Evolutionary conservation across 2,329 filamentous ascomycete genomes (phyloP).

Genomic region (Anthostomella pinea): DNA sequence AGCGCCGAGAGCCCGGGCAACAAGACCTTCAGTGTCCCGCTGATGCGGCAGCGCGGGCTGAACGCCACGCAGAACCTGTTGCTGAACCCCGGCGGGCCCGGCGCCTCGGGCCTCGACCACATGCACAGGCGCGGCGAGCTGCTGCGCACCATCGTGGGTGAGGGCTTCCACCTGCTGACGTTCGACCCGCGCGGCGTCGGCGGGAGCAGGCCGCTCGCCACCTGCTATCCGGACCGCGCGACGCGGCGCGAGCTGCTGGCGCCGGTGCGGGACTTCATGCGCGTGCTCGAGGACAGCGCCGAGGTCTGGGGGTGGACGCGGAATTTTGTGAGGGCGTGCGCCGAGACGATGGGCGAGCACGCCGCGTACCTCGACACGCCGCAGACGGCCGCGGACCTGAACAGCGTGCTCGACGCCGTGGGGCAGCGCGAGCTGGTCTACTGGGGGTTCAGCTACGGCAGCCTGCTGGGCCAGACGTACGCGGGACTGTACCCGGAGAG

Average conservation of each 20-base stretch:
- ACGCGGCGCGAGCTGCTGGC: constrained; percentile 30
- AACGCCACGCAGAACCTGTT: constrained; percentile 43
- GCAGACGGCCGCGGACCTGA: constrained; percentile 51
- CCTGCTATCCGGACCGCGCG: constrained; percentile 38
- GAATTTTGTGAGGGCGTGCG: constrained; percentile 40
- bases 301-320: constrained; percentile 41
- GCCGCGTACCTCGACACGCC: constrained; percentile 47
- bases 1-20: constrained; percentile 28
- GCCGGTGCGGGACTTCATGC: constrained; percentile 20
- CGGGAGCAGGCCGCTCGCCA: constrained; percentile 32
- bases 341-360: constrained; percentile 44
- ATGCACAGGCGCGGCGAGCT: constrained; percentile 34
- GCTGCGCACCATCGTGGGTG: constrained; percentile 38
- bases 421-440: constrained; percentile 38
- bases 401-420: constrained; percentile 44
- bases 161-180: constrained; percentile 43
- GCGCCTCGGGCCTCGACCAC: constrained; percentile 40
- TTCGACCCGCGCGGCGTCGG: constrained; percentile 50
- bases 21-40: constrained; percentile 42
- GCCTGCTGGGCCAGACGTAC: constrained; percentile 39
- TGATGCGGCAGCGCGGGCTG: constrained; percentile 42
- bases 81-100: constrained; percentile 48
- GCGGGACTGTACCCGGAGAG: constrained; percentile 36
- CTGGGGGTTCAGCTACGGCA: constrained; percentile 42
- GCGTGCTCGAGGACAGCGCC: constrained; percentile 33